A percentile compares a stretch with the other conserved stretches of the same genome.
These are phyloP conservation scores for Aspergillus coremiiformis DNA, from an alignment of 495 filamentous ascomycete genomes.

Conservation along the genomic window DNA sequence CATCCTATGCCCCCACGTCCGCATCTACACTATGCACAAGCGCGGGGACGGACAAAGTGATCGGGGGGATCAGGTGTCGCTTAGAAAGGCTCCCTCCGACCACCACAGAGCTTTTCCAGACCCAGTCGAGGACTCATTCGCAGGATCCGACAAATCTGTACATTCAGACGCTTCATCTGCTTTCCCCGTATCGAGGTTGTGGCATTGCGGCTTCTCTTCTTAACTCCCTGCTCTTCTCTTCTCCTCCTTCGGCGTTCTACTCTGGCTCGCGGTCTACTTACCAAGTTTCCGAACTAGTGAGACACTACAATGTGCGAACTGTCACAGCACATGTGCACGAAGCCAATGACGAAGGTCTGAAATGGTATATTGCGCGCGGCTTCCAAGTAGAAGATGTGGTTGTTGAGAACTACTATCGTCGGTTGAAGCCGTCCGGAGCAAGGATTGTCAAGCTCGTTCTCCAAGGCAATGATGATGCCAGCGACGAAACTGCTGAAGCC, in stretches of 20 bases:
- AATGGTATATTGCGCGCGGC: constrained; percentile 80
- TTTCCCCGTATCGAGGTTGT: constrained; percentile 72
- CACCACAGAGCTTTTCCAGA: constrained; percentile 5
- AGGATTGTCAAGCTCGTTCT: constrained; percentile 58
- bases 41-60: constrained; percentile 47
- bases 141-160: constrained; percentile 53
- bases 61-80: constrained; percentile 80
- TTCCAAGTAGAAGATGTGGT: constrained; percentile 55
- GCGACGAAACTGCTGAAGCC: not conserved
- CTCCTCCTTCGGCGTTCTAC: constrained; percentile 21
- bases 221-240: constrained; percentile 46
- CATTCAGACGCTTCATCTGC: constrained; percentile 76
- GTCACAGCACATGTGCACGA: constrained; percentile 94
- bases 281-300: constrained; percentile 42
- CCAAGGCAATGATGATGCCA: constrained; percentile 17
- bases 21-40: constrained; percentile 10
- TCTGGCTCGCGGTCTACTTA: constrained; percentile 12
- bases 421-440: constrained; percentile 71
- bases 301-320: constrained; percentile 40
- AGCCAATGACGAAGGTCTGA: constrained; percentile 73
- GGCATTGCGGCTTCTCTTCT: constrained; percentile 76
- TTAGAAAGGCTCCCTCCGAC: constrained; percentile 47
- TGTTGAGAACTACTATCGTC: constrained; percentile 74
- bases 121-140: constrained; percentile 24
- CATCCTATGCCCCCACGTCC: not conserved